Percentiles rank a stretch among this genome's conserved stretches.
phyloP scores from a whole-genome alignment of 164 flowering plant genomes.

The Berberis thunbergii region DNA sequence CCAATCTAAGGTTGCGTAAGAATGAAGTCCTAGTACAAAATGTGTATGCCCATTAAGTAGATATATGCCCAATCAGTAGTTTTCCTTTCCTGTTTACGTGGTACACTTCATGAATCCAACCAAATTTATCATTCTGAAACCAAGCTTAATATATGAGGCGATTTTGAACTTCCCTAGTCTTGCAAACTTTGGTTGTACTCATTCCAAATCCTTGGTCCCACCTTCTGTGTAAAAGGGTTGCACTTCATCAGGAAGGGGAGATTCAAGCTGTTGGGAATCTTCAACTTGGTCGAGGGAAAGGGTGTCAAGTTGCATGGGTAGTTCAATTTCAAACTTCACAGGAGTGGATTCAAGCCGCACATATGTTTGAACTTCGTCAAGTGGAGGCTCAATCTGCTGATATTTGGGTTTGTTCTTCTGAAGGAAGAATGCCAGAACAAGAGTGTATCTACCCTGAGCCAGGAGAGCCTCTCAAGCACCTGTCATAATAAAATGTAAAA shows the following conservation, averaged over 20 bases:
- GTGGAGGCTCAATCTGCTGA: conserved; percentile 56
- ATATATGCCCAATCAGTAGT: no score
- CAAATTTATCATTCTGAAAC: no score
- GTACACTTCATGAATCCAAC: no score
- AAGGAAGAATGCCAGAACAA: conserved; percentile 81
- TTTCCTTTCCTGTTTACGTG: no score
- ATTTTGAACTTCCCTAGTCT: no score
- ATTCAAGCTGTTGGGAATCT: conserved; percentile 19
- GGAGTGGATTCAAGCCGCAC: conserved; percentile 14
- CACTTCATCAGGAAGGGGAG: conserved; percentile 34
- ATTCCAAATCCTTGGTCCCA: no score
- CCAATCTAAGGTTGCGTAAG: no score
- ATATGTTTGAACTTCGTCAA: conserved; percentile 18
- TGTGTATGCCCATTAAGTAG: no score
- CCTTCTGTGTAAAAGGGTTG: conserved; percentile 39
- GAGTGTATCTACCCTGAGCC: conserved; percentile 75
- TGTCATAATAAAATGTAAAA: conserved; percentile 18
- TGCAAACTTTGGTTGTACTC: no score
- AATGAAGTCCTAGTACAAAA: no score
- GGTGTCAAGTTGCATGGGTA: conserved; percentile 12
- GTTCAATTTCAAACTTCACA: background rate
- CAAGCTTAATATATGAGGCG: no score
- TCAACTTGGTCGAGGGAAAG: conserved; percentile 10
- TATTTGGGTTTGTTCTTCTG: conserved; percentile 84
- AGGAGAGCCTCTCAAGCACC: conserved; percentile 82